Evolutionary conservation across 176 grass and related monocot species (phyloP), one percentile per base, ranked within the genome.

Genomic region (Rhynchospora pubera): DNA sequence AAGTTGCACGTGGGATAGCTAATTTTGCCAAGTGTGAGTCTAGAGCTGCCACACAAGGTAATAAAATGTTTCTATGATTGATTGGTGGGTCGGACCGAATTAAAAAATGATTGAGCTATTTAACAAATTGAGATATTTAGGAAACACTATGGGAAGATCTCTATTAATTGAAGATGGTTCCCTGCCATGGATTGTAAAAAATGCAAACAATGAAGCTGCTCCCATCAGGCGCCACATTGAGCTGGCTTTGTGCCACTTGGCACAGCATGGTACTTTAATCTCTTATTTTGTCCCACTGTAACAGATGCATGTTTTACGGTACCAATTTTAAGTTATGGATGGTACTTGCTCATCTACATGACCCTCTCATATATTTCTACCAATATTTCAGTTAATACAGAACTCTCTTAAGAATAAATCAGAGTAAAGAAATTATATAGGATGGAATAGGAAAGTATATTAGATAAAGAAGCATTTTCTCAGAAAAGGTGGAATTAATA

Each of bases 1-100:
- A 99, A 91, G 93, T 99, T 79, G 97, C 97, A 67, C 97, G 97
- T 85, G 97, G 97, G 60, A 96, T 99, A 84, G 97, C 97, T 71
- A 99, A 99, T 87, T 99, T 99, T 80, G 93, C 97, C 45, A 99
- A 99, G 81, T 99, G 97, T 65, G 97, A 99, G 77, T 99, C 97
- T 63, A 90, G 93, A 90, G 89, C 93, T 77, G 91, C 91, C 77
- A 93, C 91, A 77, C 91, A 99, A 96, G 93, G 97, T 99, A 91
- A 88, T 85, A 24, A 26, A 67, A 74, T 83, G 47, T 8, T 48
- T 34, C 16, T 85, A 6, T 69, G 23, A 51, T 63, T 57, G 58
- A 21, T 13, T 55, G 26, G 26, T 91, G 28, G 14, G 64, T 24
- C 15, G 51, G 62, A 32, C 19, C 10, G 10, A 52, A 52, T 65